Percentiles rank a stretch among this genome's conserved stretches.
Evolutionary conservation across 2,329 filamentous ascomycete genomes (phyloP).

Genomic region (Alternaria consortialis): DNA sequence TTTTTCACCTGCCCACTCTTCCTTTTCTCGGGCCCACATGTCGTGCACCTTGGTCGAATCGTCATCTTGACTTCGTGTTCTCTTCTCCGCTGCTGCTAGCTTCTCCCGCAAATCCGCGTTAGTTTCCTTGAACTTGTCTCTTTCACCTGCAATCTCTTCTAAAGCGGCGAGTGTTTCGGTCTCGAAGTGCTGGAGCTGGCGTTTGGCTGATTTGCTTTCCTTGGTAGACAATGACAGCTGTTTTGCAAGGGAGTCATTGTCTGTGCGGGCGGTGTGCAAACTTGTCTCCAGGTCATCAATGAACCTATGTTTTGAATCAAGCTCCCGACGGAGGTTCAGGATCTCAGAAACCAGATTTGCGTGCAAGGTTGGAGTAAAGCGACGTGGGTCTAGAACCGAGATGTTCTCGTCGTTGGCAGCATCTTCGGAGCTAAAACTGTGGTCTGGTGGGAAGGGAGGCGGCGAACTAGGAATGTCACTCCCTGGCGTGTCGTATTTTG

Average conservation of each 20-base stretch:
- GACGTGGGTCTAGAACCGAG: constrained; percentile 81
- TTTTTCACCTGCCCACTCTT: constrained; percentile 83
- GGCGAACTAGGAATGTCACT: constrained; percentile 74
- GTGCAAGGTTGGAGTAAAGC: constrained; percentile 94
- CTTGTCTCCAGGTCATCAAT: constrained; percentile 85
- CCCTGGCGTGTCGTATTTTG: constrained; percentile 65
- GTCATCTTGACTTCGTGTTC: constrained; percentile 80
- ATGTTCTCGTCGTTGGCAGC: constrained; percentile 70
- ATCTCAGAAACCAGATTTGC: constrained; percentile 96
- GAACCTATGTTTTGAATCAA: constrained; percentile 86
- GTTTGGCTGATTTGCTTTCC: constrained; percentile 81
- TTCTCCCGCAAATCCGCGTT: constrained; percentile 77
- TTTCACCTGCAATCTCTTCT: constrained; percentile 82
- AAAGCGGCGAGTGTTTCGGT: constrained; percentile 87
- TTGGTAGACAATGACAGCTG: constrained; percentile 71
- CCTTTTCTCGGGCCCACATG: constrained; percentile 84
- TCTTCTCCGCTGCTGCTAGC: constrained; percentile 80
- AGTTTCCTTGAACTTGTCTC: constrained; percentile 81
- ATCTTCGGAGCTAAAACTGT: constrained; percentile 60
- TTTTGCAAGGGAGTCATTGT: constrained; percentile 75
- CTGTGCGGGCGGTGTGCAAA: constrained; percentile 74
- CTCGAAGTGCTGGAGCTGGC: constrained; percentile 86
- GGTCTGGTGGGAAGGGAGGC: constrained; percentile 61
- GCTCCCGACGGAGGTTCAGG: constrained; percentile 81
- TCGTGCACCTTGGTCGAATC: constrained; percentile 80